Base-by-base conservation (phyloP, 352 stramenopile genomes). In the Globisporangium canariense region DNA sequence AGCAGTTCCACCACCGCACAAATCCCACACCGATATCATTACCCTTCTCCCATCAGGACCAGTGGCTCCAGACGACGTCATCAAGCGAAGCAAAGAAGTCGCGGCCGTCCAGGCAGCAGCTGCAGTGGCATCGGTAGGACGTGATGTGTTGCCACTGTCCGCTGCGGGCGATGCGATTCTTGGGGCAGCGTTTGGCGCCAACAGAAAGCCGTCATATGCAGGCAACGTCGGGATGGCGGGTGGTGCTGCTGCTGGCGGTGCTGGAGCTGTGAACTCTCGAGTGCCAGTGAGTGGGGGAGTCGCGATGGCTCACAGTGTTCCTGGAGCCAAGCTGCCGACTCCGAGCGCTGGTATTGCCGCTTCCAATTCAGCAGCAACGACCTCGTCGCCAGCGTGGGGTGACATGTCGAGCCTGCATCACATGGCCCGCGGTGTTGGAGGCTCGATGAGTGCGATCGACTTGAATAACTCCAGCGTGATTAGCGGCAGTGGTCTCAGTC, bases 71-170 rank as follows among this genome's bases (percentile, higher is more conserved):
- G 86, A 95, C 58, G 84, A 95, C 71, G 86, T 95, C 32, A 95
- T 95, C 63, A 93, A 93, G 58, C 83, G 85, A 40, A 93, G 84
- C 67, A 95, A 95, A 58, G 80, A 92, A 62, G 79, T 83, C 0
- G 84, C 86, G 11, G 83, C 88, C 8, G 83, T 93, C 4, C 84
- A 95, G 70, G 83, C 82, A 28, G 86, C 77, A 16, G 76, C 86
- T 5, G 79, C 83, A 8, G 84, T 91, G 10, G 84, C 80, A 2
- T 88, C 81, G 0, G 76, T 78, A 50, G 71, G 76, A 5, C 76
- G 79, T 38, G 81, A 87, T 18, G 66, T 64, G 2, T 79, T 75
- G 0, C 72, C 82, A 28, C 60, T 88, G 6, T 81, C 81, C 20
- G 76, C 70, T 16, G 77, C 70, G 34, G 74, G 78, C 2, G 78